Base-by-base conservation (phyloP, 179 eudicot species). In the Gypsophila paniculata region DNA sequence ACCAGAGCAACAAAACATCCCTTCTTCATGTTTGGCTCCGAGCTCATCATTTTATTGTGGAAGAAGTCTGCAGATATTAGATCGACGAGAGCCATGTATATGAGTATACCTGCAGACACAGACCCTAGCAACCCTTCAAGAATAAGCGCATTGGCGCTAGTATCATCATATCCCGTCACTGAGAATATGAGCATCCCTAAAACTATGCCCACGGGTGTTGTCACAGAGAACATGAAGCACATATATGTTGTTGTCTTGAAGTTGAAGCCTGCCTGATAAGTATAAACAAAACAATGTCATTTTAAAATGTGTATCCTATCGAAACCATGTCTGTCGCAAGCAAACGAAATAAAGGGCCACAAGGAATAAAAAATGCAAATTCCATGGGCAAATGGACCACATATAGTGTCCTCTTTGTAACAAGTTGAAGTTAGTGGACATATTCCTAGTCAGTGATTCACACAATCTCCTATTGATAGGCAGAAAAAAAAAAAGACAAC, bases 181-280 rank as follows among this genome's bases (percentile, higher is more conserved):
- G 85, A 77, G 49, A 87, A 89, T 18, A 90, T 65, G 18, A 85
- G 58, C 93, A 89, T 87, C 65, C 96, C 96, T 54, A 89, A 38
- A 9, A 83, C 52, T 79, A 89, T 89, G 7, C 96, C 93, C 71
- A 85, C 67, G 0, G 96, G 94, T 12, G 96, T 90, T 59, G 96
- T 90, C 72, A 89, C 93, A 3, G 96, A 69, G 61, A 90, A 90
- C 96, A 90, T 85, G 82, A 90, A 80, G 82, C 96, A 86, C 96
- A 90, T 90, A 78, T 89, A 89, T 8, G 86, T 82, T 4, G 90
- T 89, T 29, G 93, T 90, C 70, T 75, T 82, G 11, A 87, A 74
- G 73, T 82, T 82, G 79, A 90, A 90, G 10, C 91, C 91, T 2
- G 96, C 91, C 96, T 90, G 94, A 51, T 23, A 59, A 38, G 15